Evolutionary conservation across 192 early-diverging fungal genomes (phyloP), one percentile per base, ranked within the genome.

Genomic region (Linnemannia zychae): DNA sequence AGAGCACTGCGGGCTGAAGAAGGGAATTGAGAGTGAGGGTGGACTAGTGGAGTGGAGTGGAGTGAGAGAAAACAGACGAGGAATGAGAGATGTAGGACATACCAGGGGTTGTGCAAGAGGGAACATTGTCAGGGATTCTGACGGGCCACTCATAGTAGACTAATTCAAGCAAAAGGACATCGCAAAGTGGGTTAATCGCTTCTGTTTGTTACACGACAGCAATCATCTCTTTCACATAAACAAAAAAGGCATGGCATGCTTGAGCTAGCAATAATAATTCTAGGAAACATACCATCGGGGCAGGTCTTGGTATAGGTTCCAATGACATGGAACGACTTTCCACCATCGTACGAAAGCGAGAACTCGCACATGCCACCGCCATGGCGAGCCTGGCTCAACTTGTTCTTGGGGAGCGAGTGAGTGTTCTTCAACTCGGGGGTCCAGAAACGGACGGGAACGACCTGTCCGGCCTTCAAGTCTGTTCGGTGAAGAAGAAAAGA

Each of bases 281-380:
- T 9, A 44, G 40, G 28, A 28, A 28, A 9, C 15, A 71, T 71
- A 78, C 68, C 76, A 78, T 88, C 87, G 57, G 87, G 87, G 68
- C 87, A 88, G 38, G 87, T 88, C 77, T 84, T 84, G 65, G 78
- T 71, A 67, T 84, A 88, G 67, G 87, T 65, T 4, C 70, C 87
- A 71, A 88, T 84, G 57, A 81, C 75, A 38, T 83, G 77, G 72
- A 78, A 95, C 22, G 90, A 90, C 34, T 90, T 86, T 60, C 92
- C 92, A 60, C 90, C 92, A 73, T 95, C 93, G 38, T 91, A 92
- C 9, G 91, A 92, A 16, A 95, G 78, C 2, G 93, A 82, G 80
- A 95, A 94, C 86, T 94, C 91, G 79, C 93, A 94, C 81, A 94
- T 89, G 20, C 94, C 94, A 67, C 93, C 93, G 38, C 87, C 89